These are phyloP conservation scores for Aureobasidium leucospermi DNA, from an alignment of 2,329 filamentous ascomycete genomes.

Conservation along the genomic window DNA sequence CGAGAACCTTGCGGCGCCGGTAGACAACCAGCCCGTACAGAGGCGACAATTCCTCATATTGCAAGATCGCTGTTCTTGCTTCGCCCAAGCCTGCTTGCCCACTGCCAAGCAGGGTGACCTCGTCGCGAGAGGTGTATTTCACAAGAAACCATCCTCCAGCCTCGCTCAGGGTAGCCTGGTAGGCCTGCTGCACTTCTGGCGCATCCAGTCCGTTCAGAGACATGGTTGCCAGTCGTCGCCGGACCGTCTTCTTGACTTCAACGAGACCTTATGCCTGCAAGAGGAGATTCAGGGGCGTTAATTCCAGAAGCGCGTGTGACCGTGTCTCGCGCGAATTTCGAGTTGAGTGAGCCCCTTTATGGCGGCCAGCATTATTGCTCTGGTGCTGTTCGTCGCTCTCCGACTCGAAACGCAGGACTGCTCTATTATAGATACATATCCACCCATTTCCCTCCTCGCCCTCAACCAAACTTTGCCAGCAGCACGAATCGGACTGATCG, in stretches of 20 bases:
- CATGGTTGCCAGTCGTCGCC: constrained; percentile 47
- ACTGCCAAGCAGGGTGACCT: constrained; percentile 67
- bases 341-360: constrained; percentile 12
- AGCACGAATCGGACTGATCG: constrained; percentile 10
- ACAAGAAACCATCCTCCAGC: constrained; percentile 96
- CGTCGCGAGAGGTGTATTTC: constrained; percentile 83
- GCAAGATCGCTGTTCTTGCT: constrained; percentile 67
- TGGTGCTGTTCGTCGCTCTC: neutral
- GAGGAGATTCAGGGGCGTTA: neutral
- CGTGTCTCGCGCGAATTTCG: constrained; percentile 13
- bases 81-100: constrained; percentile 80
- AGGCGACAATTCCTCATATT: constrained; percentile 77
- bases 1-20: constrained; percentile 76
- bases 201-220: constrained; percentile 93
- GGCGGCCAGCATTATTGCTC: constrained; percentile 1
- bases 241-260: constrained; percentile 1
- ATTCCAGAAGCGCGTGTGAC: constrained; percentile 7
- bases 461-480: constrained; percentile 7
- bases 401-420: constrained; percentile 6
- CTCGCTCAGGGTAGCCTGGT: constrained; percentile 71
- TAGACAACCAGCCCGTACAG: constrained; percentile 90
- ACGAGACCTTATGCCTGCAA: neutral
- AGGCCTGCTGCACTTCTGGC: constrained; percentile 71
- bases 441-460: neutral
- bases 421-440: constrained; percentile 7